Conservation (phyloP, 2,329 filamentous ascomycete species). For the Aspergillus sp. region DNA sequence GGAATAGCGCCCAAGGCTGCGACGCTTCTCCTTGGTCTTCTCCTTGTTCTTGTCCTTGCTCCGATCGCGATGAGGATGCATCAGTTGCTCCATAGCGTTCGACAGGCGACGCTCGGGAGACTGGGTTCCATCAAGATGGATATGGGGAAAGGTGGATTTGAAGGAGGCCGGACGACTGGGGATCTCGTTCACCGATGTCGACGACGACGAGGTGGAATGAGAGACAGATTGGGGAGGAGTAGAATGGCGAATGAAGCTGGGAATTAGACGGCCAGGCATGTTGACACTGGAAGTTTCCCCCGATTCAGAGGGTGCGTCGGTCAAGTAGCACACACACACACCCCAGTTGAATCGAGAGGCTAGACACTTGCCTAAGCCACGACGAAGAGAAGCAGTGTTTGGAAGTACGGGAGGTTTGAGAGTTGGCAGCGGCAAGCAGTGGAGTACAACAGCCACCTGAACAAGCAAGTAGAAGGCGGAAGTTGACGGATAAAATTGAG, state of each 20-base stretch:
- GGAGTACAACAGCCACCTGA: too few species aligned
- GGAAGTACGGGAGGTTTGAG: too few species aligned
- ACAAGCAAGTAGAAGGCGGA: too few species aligned
- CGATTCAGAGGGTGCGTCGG: too few species aligned
- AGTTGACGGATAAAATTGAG: too few species aligned
- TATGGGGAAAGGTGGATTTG: constrained; percentile 17
- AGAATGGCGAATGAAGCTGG: constrained; percentile 30
- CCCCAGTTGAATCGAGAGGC: too few species aligned
- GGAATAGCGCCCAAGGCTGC: constrained; percentile 23
- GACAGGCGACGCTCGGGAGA: constrained; percentile 33
- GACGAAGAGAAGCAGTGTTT: too few species aligned
- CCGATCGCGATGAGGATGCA: constrained; percentile 33
- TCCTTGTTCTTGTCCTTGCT: too few species aligned
- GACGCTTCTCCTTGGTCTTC: constrained; percentile 36
- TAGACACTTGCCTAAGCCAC: too few species aligned
- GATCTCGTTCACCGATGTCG: constrained; percentile 30
- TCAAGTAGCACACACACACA: too few species aligned
- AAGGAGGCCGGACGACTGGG: constrained; percentile 12
- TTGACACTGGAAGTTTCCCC: too few species aligned
- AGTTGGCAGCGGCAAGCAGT: too few species aligned
- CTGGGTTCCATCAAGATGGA: constrained; percentile 19
- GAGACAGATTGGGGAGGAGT: constrained; percentile 17
- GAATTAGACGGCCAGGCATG: constrained; percentile 34
- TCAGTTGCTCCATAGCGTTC: constrained; percentile 35
- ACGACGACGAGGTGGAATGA: constrained; percentile 28